Percentiles rank a stretch among this genome's conserved stretches.
Evolutionary conservation across 345 rosid genomes (phyloP).

Genomic region (Rhizophora apiculata): DNA sequence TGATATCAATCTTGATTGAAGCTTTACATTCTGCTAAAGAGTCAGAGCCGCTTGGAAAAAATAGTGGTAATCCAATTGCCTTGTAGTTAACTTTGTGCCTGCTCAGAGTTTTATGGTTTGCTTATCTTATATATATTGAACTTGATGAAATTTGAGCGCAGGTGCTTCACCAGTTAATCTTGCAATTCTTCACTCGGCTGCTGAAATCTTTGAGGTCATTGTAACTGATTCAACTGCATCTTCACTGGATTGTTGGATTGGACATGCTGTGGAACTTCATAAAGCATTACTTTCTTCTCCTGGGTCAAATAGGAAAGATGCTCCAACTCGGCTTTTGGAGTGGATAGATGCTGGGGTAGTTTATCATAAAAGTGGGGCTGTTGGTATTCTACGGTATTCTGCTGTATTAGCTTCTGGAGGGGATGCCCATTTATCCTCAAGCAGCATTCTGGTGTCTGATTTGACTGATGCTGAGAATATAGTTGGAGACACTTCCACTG

Average conservation of each 20-base stretch:
- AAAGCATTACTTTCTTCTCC: slow-evolving; percentile 85
- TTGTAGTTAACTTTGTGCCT: slow-evolving; percentile 16
- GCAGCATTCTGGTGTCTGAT: slow-evolving; percentile 72
- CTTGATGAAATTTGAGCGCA: slow-evolving; percentile 38
- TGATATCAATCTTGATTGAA: slow-evolving; percentile 71
- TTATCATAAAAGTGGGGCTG: slow-evolving; percentile 85
- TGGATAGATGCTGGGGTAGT: slow-evolving; percentile 95
- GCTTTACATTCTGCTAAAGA: slow-evolving; percentile 82
- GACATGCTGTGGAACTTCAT: slow-evolving; percentile 80
- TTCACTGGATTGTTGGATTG: slow-evolving; percentile 87
- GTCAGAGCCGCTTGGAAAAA: slow-evolving; percentile 58
- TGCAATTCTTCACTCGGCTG: slow-evolving; percentile 94
- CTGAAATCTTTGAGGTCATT: slow-evolving; percentile 91
- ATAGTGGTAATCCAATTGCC: slow-evolving; percentile 44
- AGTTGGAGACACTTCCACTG: slow-evolving; percentile 66
- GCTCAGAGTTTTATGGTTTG: slow-evolving; percentile 12
- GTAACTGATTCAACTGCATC: slow-evolving; percentile 85
- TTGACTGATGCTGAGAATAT: slow-evolving; percentile 67
- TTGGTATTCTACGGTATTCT: slow-evolving; percentile 88
- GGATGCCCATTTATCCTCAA: slow-evolving; percentile 76
- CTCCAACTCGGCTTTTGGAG: slow-evolving; percentile 84
- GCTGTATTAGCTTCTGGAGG: slow-evolving; percentile 92
- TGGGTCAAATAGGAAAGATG: slow-evolving; percentile 91
- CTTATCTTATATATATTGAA: slow-evolving; percentile 16
- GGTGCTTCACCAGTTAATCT: slow-evolving; percentile 86